phyloP scores from a whole-genome alignment of 495 filamentous ascomycete genomes.

The Penicillium pulvis region DNA sequence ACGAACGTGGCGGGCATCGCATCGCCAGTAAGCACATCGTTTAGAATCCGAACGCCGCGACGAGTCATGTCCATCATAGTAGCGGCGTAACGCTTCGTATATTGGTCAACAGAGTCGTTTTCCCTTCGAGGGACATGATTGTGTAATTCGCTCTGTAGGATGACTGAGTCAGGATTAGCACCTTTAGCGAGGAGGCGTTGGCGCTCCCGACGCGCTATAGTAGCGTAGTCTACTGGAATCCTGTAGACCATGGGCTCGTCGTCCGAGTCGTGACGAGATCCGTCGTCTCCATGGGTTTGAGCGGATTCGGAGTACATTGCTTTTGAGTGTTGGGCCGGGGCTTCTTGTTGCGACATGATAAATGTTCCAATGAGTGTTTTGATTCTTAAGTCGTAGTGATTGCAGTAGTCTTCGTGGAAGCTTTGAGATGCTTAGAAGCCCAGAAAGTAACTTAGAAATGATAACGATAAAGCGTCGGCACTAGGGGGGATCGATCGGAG shows the following conservation, averaged over 20 bases:
- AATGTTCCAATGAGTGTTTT: neutral
- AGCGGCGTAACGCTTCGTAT: slow-evolving; percentile 10
- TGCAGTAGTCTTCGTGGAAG: neutral
- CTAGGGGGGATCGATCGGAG: neutral
- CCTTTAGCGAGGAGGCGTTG: slow-evolving; percentile 7
- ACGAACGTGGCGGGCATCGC: neutral
- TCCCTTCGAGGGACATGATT: slow-evolving; percentile 9
- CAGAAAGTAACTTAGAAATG: neutral
- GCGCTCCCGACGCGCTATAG: slow-evolving; percentile 7
- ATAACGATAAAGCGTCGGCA: neutral
- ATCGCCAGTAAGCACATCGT: slow-evolving; percentile 8
- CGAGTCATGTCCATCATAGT: slow-evolving; percentile 10
- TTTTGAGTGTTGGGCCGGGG: slow-evolving; percentile 6
- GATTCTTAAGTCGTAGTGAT: neutral
- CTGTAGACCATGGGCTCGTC: slow-evolving; percentile 13
- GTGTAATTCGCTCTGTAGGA: slow-evolving; percentile 10
- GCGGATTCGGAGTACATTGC: slow-evolving; percentile 9
- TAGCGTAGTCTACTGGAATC: slow-evolving; percentile 10
- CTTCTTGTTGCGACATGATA: slow-evolving; percentile 13
- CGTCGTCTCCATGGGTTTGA: slow-evolving; percentile 7
- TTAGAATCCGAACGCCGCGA: slow-evolving; percentile 9
- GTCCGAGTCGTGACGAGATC: slow-evolving; percentile 8
- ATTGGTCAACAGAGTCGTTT: slow-evolving; percentile 5
- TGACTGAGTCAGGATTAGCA: slow-evolving; percentile 8
- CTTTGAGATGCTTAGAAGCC: neutral